Conservation (phyloP, 345 rosid genomes). For the Capsella bursapastoris region DNA sequence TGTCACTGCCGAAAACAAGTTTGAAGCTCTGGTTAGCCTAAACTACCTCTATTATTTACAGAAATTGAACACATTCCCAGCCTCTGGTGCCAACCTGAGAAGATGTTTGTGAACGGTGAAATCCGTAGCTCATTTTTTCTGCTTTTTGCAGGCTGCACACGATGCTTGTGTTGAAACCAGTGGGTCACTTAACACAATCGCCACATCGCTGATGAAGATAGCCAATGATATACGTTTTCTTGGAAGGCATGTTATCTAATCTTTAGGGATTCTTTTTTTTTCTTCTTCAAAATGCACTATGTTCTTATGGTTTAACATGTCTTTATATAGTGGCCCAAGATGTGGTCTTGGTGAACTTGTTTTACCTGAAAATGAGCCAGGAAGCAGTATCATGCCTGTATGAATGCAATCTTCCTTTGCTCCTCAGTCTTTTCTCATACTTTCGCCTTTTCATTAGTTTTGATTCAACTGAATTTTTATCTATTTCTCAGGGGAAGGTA, state of each 20-base stretch:
- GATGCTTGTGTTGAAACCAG: conserved; percentile 97
- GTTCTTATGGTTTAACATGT: conserved; percentile 39
- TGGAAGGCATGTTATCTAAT: conserved; percentile 65
- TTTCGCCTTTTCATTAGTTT: conserved; percentile 1
- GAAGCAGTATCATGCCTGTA: conserved; percentile 99
- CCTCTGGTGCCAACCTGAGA: conserved; percentile 22
- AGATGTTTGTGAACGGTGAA: neutral
- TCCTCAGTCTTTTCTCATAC: conserved; percentile 18
- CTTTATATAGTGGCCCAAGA: conserved; percentile 81
- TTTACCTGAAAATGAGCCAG: conserved; percentile 99
- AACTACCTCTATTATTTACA: neutral
- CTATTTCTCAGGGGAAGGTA: conserved; percentile 82
- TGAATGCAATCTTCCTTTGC: conserved; percentile 30
- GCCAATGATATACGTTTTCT: conserved; percentile 89
- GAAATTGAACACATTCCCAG: neutral
- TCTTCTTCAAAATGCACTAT: conserved; percentile 5
- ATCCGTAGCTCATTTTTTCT: conserved; percentile 32
- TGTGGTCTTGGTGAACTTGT: conserved; percentile 98
- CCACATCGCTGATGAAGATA: conserved; percentile 86
- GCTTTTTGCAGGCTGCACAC: conserved; percentile 80
- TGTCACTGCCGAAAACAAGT: conserved; percentile 94
- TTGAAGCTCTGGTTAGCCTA: conserved; percentile 91
- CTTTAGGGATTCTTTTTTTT: neutral
- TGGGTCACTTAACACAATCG: conserved; percentile 85
- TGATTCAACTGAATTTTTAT: conserved; percentile 32